Conservation (phyloP, 768 basidiomycete genomes). For the Panaeolus cyanescens region DNA sequence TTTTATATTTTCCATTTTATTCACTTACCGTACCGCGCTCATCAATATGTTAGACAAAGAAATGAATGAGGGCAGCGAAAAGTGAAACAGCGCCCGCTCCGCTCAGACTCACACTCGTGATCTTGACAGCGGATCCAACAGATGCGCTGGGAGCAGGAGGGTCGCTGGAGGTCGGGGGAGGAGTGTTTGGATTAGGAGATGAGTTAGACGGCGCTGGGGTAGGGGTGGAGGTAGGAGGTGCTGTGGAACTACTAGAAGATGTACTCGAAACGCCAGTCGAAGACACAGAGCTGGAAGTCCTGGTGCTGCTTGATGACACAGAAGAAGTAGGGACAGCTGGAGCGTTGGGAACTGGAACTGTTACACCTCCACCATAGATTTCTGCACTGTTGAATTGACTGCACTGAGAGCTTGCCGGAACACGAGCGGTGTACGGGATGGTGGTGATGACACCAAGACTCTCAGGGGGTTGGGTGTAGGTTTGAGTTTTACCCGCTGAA, state of each 20-base stretch:
- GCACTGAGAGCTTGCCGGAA: slow-evolving; percentile 45
- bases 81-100: neutral
- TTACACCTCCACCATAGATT: slow-evolving; percentile 26
- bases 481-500: slow-evolving; percentile 35
- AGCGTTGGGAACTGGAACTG: slow-evolving; percentile 1
- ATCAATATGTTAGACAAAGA: neutral
- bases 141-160: neutral
- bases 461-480: slow-evolving; percentile 50
- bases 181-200: neutral
- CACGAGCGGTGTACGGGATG: slow-evolving; percentile 42
- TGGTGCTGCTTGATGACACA: neutral
- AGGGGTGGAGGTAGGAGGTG: neutral
- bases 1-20: too few species aligned
- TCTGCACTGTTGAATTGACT: slow-evolving; percentile 24
- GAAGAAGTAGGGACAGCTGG: neutral
- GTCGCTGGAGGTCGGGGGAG: neutral
- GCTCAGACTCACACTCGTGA: neutral
- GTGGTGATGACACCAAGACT: slow-evolving; percentile 40
- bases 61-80: neutral
- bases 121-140: neutral
- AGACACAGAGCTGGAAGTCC: neutral
- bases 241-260: neutral
- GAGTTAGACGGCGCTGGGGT: neutral
- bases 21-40: too few species aligned
- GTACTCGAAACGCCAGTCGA: neutral